Conservation (phyloP, 176 grass and related monocot species). For the Musa acuminata region DNA sequence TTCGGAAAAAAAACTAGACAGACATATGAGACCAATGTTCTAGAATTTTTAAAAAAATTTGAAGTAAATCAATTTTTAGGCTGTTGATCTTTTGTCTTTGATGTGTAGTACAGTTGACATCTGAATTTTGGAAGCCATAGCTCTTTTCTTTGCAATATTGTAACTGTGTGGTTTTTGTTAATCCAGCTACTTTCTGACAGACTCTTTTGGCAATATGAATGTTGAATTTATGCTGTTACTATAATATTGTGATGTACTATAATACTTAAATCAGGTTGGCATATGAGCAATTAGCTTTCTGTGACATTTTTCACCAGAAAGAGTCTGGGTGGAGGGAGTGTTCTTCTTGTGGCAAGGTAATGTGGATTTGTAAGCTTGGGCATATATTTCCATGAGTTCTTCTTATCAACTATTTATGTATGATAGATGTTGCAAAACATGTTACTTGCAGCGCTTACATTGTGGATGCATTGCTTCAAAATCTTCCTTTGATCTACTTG, state of each 20-base stretch:
- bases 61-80: too few species aligned
- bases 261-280: constrained; percentile 47
- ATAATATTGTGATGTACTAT: constrained; percentile 8
- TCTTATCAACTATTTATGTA: not conserved
- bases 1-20: too few species aligned
- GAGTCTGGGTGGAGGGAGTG: constrained; percentile 99
- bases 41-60: too few species aligned
- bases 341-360: constrained; percentile 92
- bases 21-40: too few species aligned
- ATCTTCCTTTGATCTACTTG: constrained; percentile 84
- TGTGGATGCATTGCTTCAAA: constrained; percentile 95
- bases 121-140: too few species aligned
- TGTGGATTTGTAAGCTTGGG: not conserved
- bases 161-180: too few species aligned
- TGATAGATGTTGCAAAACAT: not conserved
- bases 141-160: too few species aligned
- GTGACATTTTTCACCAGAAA: constrained; percentile 94
- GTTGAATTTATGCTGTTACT: not conserved
- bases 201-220: too few species aligned
- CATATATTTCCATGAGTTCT: not conserved
- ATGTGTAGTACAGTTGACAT: too few species aligned
- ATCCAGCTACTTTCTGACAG: too few species aligned
- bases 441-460: constrained; percentile 58
- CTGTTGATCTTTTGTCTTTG: too few species aligned
- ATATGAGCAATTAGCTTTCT: constrained; percentile 77